Evolutionary conservation across 305 asterid species (phyloP), one percentile per base, ranked within the genome.

Genomic region (Fraxinus baroniana): DNA sequence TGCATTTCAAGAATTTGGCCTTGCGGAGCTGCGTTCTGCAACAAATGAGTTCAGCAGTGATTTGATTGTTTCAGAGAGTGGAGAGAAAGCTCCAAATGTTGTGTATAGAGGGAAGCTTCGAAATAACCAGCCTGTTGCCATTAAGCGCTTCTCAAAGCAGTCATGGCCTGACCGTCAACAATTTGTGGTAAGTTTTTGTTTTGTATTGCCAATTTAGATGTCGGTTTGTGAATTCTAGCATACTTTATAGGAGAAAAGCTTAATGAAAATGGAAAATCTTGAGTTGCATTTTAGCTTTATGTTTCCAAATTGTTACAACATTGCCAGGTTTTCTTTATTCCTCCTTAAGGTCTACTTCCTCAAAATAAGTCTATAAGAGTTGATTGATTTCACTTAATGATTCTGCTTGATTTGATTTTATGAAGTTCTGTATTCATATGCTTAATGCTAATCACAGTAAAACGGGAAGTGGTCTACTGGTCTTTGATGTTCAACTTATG

Each of bases 131-230:
- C 86, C 94, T n/a, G 98, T 88, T 75, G 99, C 99, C 78, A 84
- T 96, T 85, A 96, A 96, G 82, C 98, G 99, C 83, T 96, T 96
- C 90, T 96, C 99, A 1, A 96, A 91, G 91, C 98, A 92, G 88
- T 94, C 99, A 3, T 96, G 98, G 99, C 98, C 99, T 2, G 98
- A 96, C 18, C 88, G 94, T 33, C 97, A 91, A 89, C 99, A 94
- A 84, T 96, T 96, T 88, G 91, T 88, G 95, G 99, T 96, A 84
- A 86, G 88, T 80, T 80, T 15, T 60, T 84, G 13, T 49, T 72
- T 75, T 41, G 7, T 18, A 46, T 57, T 41, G 72, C 24, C 70
- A 76, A 28, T 81, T 87, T 68, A 32, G 55, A 72, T 78, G 8
- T 77, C 37, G 62, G 28, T 77, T 52, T 46, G 13, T 26, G 20